Conservation (phyloP, 306 rosid genomes). For the Lathyrus tuberosus region DNA sequence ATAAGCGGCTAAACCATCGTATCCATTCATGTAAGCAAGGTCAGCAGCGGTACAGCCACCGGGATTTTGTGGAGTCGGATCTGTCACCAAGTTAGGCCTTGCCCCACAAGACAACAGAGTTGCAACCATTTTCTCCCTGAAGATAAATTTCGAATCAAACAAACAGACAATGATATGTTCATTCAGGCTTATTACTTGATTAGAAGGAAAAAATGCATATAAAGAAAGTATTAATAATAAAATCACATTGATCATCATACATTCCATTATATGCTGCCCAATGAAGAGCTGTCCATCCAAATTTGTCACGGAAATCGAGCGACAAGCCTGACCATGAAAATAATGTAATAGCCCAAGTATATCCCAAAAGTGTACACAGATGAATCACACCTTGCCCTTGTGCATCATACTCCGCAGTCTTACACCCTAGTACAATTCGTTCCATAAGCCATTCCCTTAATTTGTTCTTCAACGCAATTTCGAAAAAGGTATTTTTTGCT, state of each 20-base stretch:
- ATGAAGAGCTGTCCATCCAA: conserved; percentile 99
- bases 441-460: conserved; percentile 87
- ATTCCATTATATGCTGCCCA: conserved; percentile 95
- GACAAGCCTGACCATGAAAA: conserved; percentile 77
- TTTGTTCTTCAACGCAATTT: conserved; percentile 65
- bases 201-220: conserved; percentile 23
- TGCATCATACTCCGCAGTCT: conserved; percentile 64
- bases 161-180: neutral
- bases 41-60: conserved; percentile 84
- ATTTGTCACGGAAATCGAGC: conserved; percentile 80
- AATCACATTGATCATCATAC: conserved; percentile 42
- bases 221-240: conserved; percentile 10
- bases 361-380: conserved; percentile 74
- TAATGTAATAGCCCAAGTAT: conserved; percentile 72
- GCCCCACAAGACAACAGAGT: conserved; percentile 74
- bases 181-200: conserved; percentile 15
- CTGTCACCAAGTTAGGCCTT: conserved; percentile 88
- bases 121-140: conserved; percentile 90
- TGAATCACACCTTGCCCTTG: conserved; percentile 91
- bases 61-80: conserved; percentile 76
- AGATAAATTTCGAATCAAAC: conserved; percentile 31
- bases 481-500: conserved; percentile 67
- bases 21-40: conserved; percentile 72
- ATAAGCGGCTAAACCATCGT: conserved; percentile 88
- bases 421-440: conserved; percentile 57